Base-by-base conservation (phyloP, 768 basidiomycete species). In the Psilocybe azurescens region DNA sequence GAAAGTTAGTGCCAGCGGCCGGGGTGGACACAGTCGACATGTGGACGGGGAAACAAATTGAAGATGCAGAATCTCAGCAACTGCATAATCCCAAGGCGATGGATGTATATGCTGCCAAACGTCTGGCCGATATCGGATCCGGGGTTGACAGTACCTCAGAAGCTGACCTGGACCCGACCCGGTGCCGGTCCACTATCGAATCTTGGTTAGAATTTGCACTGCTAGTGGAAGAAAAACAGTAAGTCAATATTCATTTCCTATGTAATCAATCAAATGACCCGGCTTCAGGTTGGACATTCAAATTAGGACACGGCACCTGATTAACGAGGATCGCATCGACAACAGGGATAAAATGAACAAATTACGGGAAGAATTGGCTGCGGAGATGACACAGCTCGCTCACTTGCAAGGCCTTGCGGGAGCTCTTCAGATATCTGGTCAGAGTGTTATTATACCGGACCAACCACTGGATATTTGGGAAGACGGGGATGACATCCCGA, bases 221-320 rank as follows among this genome's bases (percentile, higher is more conserved):
- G 3, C 18, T 52, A 3, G 49, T 62, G 1, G 54, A 62, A 18
- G 61, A 62, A 30, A 50, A 62, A 53, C 61, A 56, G 61, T 62
- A 18, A 52, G 59, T 38, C 20, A 9, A 20, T 30, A 28, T 3
- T 36, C 20, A 20, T 20, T 20, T 20, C 20, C 20, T 20, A 20
- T 20, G 20, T 20, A 20, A 20, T 20, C 20, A 20, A 20, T 20
- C 20, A 20, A 20, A 7, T 36, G 33, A 36, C 10, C 10, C 3
- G 10, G 33, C 33, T 36, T 11, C 9, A 30, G 41, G 13, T 18
- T 44, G 11, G 41, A 44, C 13, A 13, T 44, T 5, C 41, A 4
- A 5, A 13, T 44, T 13, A 7, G 41, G 11, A 18, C 41, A 44
- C 9, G 41, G 41, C 33, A 1, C 33, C 33, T 36, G 7, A 36